Base-by-base conservation (phyloP, 805 yeast genomes). In the Candida maesae region DNA sequence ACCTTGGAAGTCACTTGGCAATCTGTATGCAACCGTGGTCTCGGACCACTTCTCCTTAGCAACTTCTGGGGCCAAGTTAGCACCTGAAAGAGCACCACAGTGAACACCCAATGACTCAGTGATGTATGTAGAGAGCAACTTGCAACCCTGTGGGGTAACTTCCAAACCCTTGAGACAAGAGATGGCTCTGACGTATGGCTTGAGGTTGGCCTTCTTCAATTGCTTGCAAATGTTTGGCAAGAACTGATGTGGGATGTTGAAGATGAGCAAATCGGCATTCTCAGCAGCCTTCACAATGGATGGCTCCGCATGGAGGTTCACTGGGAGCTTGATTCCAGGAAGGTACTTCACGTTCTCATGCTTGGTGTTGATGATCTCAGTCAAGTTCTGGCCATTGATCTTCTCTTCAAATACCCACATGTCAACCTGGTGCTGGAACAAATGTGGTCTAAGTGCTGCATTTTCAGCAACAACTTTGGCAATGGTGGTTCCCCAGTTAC, bases 341-440 rank as follows among this genome's bases (percentile, higher is more conserved):
- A 93, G 73, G 65, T 93, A 93, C 62, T 85, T 86, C 54, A 93
- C 97, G 64, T 93, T 93, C 68, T 91, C 96, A 65, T 93, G 97
- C 54, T 78, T 69, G 30, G 79, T 72, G 72, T 93, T 93, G 65
- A 93, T 91, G 60, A 89, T 89, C 51, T 87, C 93, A 21, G 97
- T 89, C 57, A 93, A 71, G 35, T 54, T 54, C 56, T 71, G 64
- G 52, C 95, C 97, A 40, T 86, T 73, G 45, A 84, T 68, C 47
- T 74, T 60, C 67, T 93, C 99, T 66, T 93, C 91, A 55, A 74
- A 87, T 12, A 93, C 99, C 99, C 99, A 93, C 98, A 93, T 90
- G 56, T 83, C 81, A 30, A 93, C 97, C 41, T 76, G 68, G 46
- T 67, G 68, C 45, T 78, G 73, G 64, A 93, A 93, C 56, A 86